phyloP scores from a whole-genome alignment of 2,329 filamentous ascomycete species.

The Penicillium sp. region DNA sequence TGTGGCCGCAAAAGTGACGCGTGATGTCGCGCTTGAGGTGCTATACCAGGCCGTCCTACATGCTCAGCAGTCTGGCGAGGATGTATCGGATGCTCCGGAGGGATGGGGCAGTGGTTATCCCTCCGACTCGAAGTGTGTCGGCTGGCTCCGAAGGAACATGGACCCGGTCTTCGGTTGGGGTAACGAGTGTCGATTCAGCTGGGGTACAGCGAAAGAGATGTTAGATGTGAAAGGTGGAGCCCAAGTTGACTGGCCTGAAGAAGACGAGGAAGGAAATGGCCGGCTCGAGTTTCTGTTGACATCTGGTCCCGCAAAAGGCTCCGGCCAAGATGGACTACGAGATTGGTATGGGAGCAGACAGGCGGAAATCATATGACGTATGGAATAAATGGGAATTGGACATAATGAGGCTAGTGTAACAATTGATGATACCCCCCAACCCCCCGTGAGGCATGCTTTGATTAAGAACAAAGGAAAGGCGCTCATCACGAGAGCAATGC shows the following conservation, averaged over 20 bases:
- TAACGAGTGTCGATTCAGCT: slow-evolving; percentile 88
- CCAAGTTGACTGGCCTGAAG: slow-evolving; percentile 80
- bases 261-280: slow-evolving; percentile 65
- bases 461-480: slow-evolving; percentile 19
- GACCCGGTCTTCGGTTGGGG: slow-evolving; percentile 96
- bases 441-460: slow-evolving; percentile 2
- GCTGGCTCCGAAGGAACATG: slow-evolving; percentile 84
- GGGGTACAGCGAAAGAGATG: slow-evolving; percentile 93
- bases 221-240: slow-evolving; percentile 73
- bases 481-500: slow-evolving; percentile 4
- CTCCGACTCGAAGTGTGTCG: slow-evolving; percentile 75
- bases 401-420: slow-evolving; percentile 21
- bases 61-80: slow-evolving; percentile 26
- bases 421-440: slow-evolving; percentile 30
- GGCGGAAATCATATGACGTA: slow-evolving; percentile 68
- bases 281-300: slow-evolving; percentile 72
- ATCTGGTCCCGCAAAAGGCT: slow-evolving; percentile 41
- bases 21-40: slow-evolving; percentile 84
- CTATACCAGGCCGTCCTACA: slow-evolving; percentile 62
- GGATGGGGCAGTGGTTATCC: slow-evolving; percentile 94
- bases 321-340: slow-evolving; percentile 69
- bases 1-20: slow-evolving; percentile 93
- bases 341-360: slow-evolving; percentile 76
- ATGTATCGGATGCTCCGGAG: slow-evolving; percentile 35
- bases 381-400: slow-evolving; percentile 10